These are phyloP conservation scores for Aspergillus pseudoterreus DNA, from an alignment of 2,329 filamentous ascomycete genomes.

Conservation along the genomic window DNA sequence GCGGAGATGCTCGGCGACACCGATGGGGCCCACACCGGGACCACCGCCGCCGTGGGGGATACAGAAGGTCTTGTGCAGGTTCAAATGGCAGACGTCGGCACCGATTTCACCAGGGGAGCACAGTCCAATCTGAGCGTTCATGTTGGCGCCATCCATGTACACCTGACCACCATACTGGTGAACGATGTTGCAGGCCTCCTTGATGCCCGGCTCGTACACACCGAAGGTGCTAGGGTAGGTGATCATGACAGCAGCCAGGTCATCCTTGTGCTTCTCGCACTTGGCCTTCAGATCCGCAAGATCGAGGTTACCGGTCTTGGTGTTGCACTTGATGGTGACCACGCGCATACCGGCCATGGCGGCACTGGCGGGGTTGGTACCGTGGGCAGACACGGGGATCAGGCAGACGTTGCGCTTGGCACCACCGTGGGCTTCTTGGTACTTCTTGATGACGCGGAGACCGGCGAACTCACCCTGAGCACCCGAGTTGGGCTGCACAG, in stretches of 20 bases:
- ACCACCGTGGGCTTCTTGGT: constrained; percentile 64
- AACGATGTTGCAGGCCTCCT: constrained; percentile 78
- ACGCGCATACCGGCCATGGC: constrained; percentile 96
- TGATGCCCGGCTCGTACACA: constrained; percentile 87
- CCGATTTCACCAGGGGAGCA: constrained; percentile 94
- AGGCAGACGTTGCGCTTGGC: constrained; percentile 80
- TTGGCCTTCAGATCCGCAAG: constrained; percentile 80
- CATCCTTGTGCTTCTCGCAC: constrained; percentile 79
- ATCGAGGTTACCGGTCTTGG: constrained; percentile 82
- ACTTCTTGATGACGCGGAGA: constrained; percentile 81
- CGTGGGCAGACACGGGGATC: constrained; percentile 92
- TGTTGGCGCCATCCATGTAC: constrained; percentile 98
- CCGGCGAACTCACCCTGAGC: constrained; percentile 95
- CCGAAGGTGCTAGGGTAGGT: constrained; percentile 95
- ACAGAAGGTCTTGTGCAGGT: constrained; percentile 98
- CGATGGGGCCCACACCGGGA: constrained; percentile 89
- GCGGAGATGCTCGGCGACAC: constrained; percentile 76
- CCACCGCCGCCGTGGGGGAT: constrained; percentile 95
- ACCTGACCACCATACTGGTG: constrained; percentile 88
- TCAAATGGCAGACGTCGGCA: constrained; percentile 93
- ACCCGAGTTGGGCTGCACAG: constrained; percentile 90
- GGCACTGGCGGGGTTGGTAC: constrained; percentile 91
- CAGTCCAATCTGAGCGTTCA: constrained; percentile 96
- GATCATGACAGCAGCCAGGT: constrained; percentile 91
- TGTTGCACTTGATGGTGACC: constrained; percentile 86